Base-by-base conservation (phyloP, 1,284 basidiomycete species). In the Earliella scabrosa region DNA sequence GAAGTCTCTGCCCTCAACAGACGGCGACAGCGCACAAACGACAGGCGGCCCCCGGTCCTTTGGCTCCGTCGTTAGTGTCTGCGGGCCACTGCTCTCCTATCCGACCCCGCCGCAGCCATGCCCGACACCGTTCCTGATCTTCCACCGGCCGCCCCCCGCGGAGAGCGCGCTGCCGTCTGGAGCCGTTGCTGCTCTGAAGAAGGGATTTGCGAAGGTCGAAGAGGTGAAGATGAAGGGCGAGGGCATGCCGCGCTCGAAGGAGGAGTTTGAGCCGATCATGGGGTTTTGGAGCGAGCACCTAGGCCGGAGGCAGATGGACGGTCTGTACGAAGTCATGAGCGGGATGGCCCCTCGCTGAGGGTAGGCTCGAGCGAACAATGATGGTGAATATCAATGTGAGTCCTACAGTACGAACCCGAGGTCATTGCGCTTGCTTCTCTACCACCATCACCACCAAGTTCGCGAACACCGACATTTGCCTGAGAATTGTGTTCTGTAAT, bases 251-350 rank as follows among this genome's bases (percentile, higher is more conserved):
- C 73, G 79, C 16, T 86, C 84, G n/a, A 80, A 75, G 61, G 82
- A 84, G 8, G 92, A 95, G 66, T 95, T 92, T 91, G 81, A 83
- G 63, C 85, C 85, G 1, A 81, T 95, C 45, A 94, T 96, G 90
- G 76, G 79, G 56, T 95, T 95, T 71, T 96, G 93, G 93, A 90
- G 90, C 62, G 82, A 87, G 69, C 73, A 78, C 47, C 73, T 95
- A 40, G 78, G 73, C 6, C 81, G 77, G 63, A 79, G 86, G 63
- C 81, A 80, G 55, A 80, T 78, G 11, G 85, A 87, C 11, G 90
- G 87, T 16, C 69, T 93, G 58, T 94, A 90, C 64, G 90, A 94
- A 68, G 87, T 95, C 16, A 79, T 88, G 80, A 81, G 66, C 21
- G 67, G 72, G 7, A 59, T 51, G 45, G 45, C 63, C 9, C 55